Evolutionary conservation across 495 filamentous ascomycete genomes (phyloP).

Genomic region (Cercophora sp.): DNA sequence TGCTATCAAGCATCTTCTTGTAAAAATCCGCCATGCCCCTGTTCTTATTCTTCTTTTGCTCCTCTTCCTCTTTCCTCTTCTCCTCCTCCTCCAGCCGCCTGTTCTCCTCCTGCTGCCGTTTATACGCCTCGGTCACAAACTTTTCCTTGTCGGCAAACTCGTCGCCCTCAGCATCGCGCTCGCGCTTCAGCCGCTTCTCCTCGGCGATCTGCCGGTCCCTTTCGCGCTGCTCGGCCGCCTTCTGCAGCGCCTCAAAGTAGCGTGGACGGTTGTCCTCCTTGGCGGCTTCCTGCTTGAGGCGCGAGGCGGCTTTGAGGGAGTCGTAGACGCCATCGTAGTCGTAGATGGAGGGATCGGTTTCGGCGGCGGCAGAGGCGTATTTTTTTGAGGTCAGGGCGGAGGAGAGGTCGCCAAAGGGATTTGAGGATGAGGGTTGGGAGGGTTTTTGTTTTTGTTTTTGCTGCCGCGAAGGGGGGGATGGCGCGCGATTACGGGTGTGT

Average conservation of each 20-base stretch:
- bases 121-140: constrained; percentile 95
- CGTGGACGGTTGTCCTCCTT: constrained; percentile 55
- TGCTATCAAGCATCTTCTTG: constrained; percentile 71
- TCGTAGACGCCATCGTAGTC: constrained; percentile 75
- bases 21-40: constrained; percentile 86
- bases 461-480: constrained; percentile 6
- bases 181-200: constrained; percentile 79
- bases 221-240: constrained; percentile 80
- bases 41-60: constrained; percentile 61
- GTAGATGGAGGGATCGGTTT: constrained; percentile 64
- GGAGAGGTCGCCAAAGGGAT: constrained; percentile 57
- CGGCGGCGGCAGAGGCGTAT: constrained; percentile 56
- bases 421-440: too few species aligned
- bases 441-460: constrained; percentile 39
- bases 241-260: constrained; percentile 79
- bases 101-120: constrained; percentile 85
- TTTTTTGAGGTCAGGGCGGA: constrained; percentile 51
- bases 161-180: constrained; percentile 90
- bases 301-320: constrained; percentile 46
- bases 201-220: constrained; percentile 83
- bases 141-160: constrained; percentile 93
- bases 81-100: constrained; percentile 78
- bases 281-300: constrained; percentile 33
- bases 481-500: constrained; percentile 47
- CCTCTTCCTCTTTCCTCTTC: constrained; percentile 60